Evolutionary conservation across 2,329 filamentous ascomycete genomes (phyloP).

Genomic region (Fusarium ramigenum): DNA sequence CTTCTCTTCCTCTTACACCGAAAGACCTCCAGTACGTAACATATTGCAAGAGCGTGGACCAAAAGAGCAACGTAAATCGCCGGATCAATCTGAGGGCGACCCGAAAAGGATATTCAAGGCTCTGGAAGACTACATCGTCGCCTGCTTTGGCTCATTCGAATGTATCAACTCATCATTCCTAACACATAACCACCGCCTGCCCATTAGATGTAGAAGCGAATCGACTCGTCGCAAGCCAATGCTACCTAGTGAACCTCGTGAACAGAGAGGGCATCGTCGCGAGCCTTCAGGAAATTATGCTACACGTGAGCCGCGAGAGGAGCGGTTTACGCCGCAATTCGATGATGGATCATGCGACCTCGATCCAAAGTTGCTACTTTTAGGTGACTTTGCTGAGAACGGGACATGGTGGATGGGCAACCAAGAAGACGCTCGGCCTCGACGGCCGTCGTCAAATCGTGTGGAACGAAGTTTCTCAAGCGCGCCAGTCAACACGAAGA

Average conservation of each 20-base stretch:
- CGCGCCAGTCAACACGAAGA: slow-evolving; percentile 46
- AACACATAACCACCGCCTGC: slow-evolving; percentile 53
- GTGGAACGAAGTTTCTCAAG: slow-evolving; percentile 31
- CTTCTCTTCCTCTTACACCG: slow-evolving; percentile 58
- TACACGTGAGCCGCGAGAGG: slow-evolving; percentile 26
- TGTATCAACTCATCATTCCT: slow-evolving; percentile 82
- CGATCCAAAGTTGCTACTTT: slow-evolving; percentile 77
- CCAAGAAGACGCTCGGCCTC: slow-evolving; percentile 49
- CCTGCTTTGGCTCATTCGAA: slow-evolving; percentile 73
- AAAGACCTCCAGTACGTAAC: slow-evolving; percentile 46
- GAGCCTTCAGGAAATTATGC: slow-evolving; percentile 52
- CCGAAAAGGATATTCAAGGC: slow-evolving; percentile 74
- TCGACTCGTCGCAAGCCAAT: slow-evolving; percentile 42
- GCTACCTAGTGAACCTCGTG: slow-evolving; percentile 47
- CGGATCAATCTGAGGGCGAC: slow-evolving; percentile 43
- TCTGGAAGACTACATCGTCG: slow-evolving; percentile 80
- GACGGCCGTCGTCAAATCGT: slow-evolving; percentile 27
- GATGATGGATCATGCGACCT: slow-evolving; percentile 57
- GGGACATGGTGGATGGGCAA: slow-evolving; percentile 83
- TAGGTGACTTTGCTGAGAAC: slow-evolving; percentile 83
- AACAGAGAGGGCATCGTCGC: slow-evolving; percentile 37
- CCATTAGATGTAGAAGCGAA: slow-evolving; percentile 36
- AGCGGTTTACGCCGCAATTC: slow-evolving; percentile 23
- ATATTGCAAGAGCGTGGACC: slow-evolving; percentile 16
- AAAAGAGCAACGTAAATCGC: slow-evolving; percentile 27